Base-by-base conservation (phyloP, 805 yeast species). In the Ogataea dorogensis region DNA sequence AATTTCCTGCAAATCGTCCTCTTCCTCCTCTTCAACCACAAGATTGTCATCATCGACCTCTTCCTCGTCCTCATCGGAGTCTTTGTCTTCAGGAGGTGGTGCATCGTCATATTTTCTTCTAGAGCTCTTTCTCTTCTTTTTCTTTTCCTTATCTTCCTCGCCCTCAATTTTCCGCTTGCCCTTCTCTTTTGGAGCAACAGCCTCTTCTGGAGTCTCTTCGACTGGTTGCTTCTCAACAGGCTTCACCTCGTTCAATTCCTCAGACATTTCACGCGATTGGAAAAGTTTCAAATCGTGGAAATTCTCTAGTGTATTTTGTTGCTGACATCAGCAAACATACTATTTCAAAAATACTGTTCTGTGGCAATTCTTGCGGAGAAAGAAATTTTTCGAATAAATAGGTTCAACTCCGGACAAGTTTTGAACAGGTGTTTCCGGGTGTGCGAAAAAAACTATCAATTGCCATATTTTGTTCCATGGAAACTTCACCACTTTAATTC, bases 1-100 rank as follows among this genome's bases (percentile, higher is more conserved):
- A 48, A 88, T 85, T 61, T 83, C 95, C 22, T 73, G 71, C 46
- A 86, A 67, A 51, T 83, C 91, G 50, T 85, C 95, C 22, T 84
- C 93, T 16, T 78, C 88, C 14, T 71, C 79, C 11, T 78, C 86
- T 14, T 76, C 87, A 22, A 71, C 80, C 20, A 70, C 64, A 25
- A 73, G 68, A 30, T 71, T 51, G 42, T 74, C 75, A 26, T 71
- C 80, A 44, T 75, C 79, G 30, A 71, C 65, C 12, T 57, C 73
- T 4, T 58, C 67, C 10, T 65, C 41, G 64, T 75, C 54, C 10
- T 50, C 61, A 7, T 47, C 55, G 7, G 49, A 48, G 7, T 47
- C 49, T n/a, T 47, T 47, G 14, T 65, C 74, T 3, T 61, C 64
- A n/a, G 44, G 50, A 28, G 47, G 46, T 4, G 51, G 49, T 19